These are phyloP conservation scores for Vitellaria paradoxa DNA, from an alignment of 179 eudicot species.

Conservation along the genomic window DNA sequence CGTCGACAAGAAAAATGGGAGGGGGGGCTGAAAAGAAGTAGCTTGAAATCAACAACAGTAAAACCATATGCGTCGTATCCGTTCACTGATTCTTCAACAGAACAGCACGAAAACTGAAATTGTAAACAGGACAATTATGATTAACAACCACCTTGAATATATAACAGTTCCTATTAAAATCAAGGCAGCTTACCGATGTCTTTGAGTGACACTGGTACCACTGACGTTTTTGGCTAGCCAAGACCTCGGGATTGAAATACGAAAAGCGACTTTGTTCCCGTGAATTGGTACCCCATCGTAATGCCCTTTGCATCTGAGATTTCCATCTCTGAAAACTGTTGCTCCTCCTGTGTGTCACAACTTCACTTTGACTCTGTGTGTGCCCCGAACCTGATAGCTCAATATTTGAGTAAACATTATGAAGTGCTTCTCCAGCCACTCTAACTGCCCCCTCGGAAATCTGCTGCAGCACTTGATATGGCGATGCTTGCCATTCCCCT, in stretches of 20 bases:
- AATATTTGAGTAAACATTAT: conserved; percentile 31
- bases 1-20: background rate
- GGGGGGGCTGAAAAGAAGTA: background rate
- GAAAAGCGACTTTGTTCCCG: conserved; percentile 43
- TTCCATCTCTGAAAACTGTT: conserved; percentile 61
- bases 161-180: background rate
- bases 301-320: conserved; percentile 69
- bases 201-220: conserved; percentile 82
- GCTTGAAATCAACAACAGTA: background rate
- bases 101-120: background rate
- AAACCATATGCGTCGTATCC: background rate
- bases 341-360: conserved; percentile 33
- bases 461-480: conserved; percentile 50
- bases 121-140: background rate
- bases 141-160: background rate
- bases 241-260: conserved; percentile 76
- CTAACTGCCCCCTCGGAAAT: conserved; percentile 68
- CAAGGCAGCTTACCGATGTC: conserved; percentile 46
- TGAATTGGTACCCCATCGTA: conserved; percentile 62
- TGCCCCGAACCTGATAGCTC: conserved; percentile 42
- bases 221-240: conserved; percentile 93
- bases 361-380: conserved; percentile 62
- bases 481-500: conserved; percentile 49
- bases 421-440: conserved; percentile 56
- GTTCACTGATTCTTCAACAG: background rate